Base-by-base conservation (phyloP, 2,329 filamentous ascomycete species). In the Pseudodiploospora longispora region DNA sequence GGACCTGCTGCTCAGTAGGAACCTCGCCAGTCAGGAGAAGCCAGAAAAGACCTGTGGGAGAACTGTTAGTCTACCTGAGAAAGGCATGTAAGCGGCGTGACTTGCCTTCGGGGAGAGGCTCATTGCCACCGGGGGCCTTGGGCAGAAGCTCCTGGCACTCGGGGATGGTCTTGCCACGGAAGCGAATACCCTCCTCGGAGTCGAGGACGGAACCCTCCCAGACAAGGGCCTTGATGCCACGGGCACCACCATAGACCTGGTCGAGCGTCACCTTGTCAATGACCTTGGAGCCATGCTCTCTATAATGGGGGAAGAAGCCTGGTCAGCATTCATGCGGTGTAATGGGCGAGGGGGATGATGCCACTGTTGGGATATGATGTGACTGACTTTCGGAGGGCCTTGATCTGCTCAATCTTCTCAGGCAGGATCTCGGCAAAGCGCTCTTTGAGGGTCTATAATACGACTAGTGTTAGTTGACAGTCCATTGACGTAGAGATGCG, bases 191-290 rank as follows among this genome's bases (percentile, higher is more conserved):
- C 80, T 98, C 93, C 78, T 97, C 89, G 47, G 91, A 80, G 73
- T 98, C 93, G 62, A 98, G 85, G 60, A 98, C 93, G 62, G 93
- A 98, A 60, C 91, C 85, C 75, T 98, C 93, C 93, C 93, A 98
- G 61, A 98, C 93, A 51, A 98, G 84, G 59, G 84, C 85, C 82
- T 97, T 98, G 76, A 98, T 95, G 64, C 93, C 91, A 76, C 93
- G 91, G 64, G 93, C 93, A 83, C 93, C 93, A 68, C 93, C 93
- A 70, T 97, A 98, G 66, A 95, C 93, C 76, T 98, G 93, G 78
- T 97, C 93, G 56, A 98, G 87, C 50, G 93, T 98, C 67, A 98
- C 88, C 80, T 97, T 88, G 69, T 93, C 91, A 58, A 98, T 67
- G 62, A 97, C 87, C 76, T 91, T 97, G 78, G 78, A 87, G 68